Evolutionary conservation across 2,329 filamentous ascomycete species (phyloP), one percentile per base, ranked within the genome.

Genomic region (Aspergillus clavatus): DNA sequence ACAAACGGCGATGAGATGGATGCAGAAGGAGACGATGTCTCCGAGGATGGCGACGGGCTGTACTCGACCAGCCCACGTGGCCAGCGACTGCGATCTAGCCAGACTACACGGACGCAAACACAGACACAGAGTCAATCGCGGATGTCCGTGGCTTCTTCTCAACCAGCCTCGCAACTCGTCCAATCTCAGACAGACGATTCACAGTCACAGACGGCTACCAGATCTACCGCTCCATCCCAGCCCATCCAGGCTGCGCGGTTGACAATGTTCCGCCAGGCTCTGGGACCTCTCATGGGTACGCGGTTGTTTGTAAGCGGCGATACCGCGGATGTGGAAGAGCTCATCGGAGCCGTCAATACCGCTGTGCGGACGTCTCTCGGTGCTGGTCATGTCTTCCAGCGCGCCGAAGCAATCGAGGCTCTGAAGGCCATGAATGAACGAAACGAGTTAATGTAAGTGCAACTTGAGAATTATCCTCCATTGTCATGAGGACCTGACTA

Each of bases 391-490:
- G 69, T 75, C 28, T 98, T 95, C 69, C 77, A 74, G 21, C 77
- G 77, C 28, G 74, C 73, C 0, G 93, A 98, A 69, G 88, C 86
- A 0, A 72, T 85, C 46, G 80, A 84, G 66, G 90, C 89, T 36
- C 72, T 98, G 45, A 81, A 81, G 67, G 82, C 79, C 63, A 83
- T 98, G 81, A 84, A 88, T 59, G 83, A 87, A 53, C 75, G 78
- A 57, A 96, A 96, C 67, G 84, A 91, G 73, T 83, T 98, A 62
- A 98, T 98, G 90, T 91, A 74, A 80, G 87, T 82, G 18, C 12
- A 28, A 12, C 42, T 38, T n/a, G 38, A 38, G 18, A 3, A 11
- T 22, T 8, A 33, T 45, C 48, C 35, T 38, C 8, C n/a, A 11
- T 10, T 18, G 36, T n/a, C 31, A 31, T 44, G 6, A 24, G n/a